A percentile compares a stretch with the other conserved stretches of the same genome.
phyloP scores from a whole-genome alignment of 2,329 filamentous ascomycete genomes.

The Cordyceps cicadae region DNA sequence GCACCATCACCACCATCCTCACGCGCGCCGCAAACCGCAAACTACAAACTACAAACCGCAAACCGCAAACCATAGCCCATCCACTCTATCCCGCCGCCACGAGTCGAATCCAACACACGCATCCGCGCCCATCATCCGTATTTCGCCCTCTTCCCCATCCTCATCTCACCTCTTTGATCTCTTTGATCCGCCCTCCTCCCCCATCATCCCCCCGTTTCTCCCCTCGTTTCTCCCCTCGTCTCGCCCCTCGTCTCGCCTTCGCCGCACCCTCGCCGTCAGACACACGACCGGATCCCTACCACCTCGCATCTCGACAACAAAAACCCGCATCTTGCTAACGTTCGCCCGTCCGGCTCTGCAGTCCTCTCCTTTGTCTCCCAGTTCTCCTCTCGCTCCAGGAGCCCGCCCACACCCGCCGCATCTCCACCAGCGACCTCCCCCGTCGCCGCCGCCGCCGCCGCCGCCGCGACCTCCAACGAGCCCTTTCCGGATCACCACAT shows the following conservation, averaged over 20 bases:
- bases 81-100: too few relatives aligned
- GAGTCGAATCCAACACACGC: too few relatives aligned
- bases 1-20: background rate
- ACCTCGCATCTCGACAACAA: background rate
- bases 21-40: background rate
- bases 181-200: background rate
- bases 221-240: background rate
- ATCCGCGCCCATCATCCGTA: background rate
- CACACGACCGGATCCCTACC: background rate
- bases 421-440: slow-evolving; percentile 29
- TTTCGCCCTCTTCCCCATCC: too few relatives aligned
- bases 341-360: slow-evolving; percentile 27
- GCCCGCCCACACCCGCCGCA: slow-evolving; percentile 34
- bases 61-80: too few relatives aligned
- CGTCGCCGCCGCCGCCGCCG: slow-evolving; percentile 37
- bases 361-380: slow-evolving; percentile 85
- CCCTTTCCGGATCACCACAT: slow-evolving; percentile 30
- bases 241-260: background rate
- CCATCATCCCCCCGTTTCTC: background rate
- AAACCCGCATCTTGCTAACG: background rate
- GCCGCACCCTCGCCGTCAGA: background rate
- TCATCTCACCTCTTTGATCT: background rate
- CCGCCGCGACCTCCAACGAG: slow-evolving; percentile 29
- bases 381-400: slow-evolving; percentile 51
- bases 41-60: too few relatives aligned